Percentiles rank a stretch among this genome's conserved stretches.
Evolutionary conservation across 805 yeast genomes (phyloP).

Genomic region (Pachysolen tannophilus): DNA sequence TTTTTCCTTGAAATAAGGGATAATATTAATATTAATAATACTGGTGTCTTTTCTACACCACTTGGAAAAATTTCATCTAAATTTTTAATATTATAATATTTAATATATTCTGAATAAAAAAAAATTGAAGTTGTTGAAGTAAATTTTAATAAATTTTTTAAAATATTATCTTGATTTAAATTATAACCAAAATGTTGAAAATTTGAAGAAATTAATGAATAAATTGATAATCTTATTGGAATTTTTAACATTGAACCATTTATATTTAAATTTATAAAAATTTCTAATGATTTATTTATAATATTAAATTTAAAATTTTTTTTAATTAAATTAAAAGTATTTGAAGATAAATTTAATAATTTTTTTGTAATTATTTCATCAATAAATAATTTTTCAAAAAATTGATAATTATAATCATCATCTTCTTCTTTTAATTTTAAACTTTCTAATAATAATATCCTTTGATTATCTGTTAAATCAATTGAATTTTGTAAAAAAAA

Average conservation of each 20-base stretch:
- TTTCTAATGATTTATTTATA: slow-evolving; percentile 1
- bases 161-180: slow-evolving; percentile 18
- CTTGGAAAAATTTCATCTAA: slow-evolving; percentile 8
- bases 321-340: slow-evolving; percentile 15
- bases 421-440: slow-evolving; percentile 6
- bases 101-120: slow-evolving; percentile 11
- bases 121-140: slow-evolving; percentile 15
- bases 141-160: slow-evolving; percentile 14
- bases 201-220: slow-evolving; percentile 18
- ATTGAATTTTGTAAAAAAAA: slow-evolving; percentile 2
- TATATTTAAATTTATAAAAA: slow-evolving; percentile 1
- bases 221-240: slow-evolving; percentile 18
- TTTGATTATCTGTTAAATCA: slow-evolving; percentile 2
- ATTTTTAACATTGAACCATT: slow-evolving; percentile 12
- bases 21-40: slow-evolving; percentile 36
- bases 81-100: not conserved
- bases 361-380: slow-evolving; percentile 1
- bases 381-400: slow-evolving; percentile 16
- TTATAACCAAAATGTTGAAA: slow-evolving; percentile 22
- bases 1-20: slow-evolving; percentile 41
- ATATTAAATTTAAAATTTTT: slow-evolving; percentile 8
- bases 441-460: not conserved
- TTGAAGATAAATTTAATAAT: slow-evolving; percentile 2
- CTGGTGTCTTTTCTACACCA: slow-evolving; percentile 24
- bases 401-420: slow-evolving; percentile 16